Conservation (phyloP, 2,329 filamentous ascomycete genomes). For the Cucurbitaria berberidis region DNA sequence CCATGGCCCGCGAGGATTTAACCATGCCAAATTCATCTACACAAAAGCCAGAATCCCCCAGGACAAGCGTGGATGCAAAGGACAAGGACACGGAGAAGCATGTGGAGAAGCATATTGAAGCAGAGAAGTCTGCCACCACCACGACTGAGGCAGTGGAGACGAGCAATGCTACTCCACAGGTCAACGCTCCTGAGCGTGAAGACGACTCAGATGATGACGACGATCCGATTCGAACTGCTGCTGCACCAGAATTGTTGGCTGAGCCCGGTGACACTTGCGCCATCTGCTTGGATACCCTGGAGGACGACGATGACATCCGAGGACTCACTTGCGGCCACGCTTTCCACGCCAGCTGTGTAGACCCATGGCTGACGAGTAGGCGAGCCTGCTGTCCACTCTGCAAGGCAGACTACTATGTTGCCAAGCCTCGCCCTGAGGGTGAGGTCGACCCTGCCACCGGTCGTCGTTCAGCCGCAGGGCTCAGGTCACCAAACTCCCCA, state of each 20-base stretch:
- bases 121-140: slow-evolving; percentile 11
- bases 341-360: slow-evolving; percentile 94
- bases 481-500: slow-evolving; percentile 41
- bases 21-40: slow-evolving; percentile 44
- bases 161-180: slow-evolving; percentile 24
- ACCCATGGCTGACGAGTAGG: slow-evolving; percentile 94
- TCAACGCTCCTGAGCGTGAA: slow-evolving; percentile 33
- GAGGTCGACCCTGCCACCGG: slow-evolving; percentile 43
- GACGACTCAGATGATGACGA: slow-evolving; percentile 75
- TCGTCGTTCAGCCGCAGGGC: slow-evolving; percentile 37
- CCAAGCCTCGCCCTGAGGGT: slow-evolving; percentile 78
- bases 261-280: slow-evolving; percentile 92
- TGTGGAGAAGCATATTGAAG: slow-evolving; percentile 24
- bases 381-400: slow-evolving; percentile 96
- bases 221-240: slow-evolving; percentile 78
- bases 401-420: slow-evolving; percentile 96
- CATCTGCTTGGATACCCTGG: slow-evolving; percentile 92
- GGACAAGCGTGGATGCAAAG: slow-evolving; percentile 30
- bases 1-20: slow-evolving; percentile 56
- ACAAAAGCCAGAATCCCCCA: slow-evolving; percentile 28
- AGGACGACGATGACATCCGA: slow-evolving; percentile 94
- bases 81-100: slow-evolving; percentile 26
- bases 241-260: slow-evolving; percentile 79
- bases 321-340: slow-evolving; percentile 96
- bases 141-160: slow-evolving; percentile 36